phyloP scores from a whole-genome alignment of 139 green algal genomes.

The Helicosporidium sp. region DNA sequence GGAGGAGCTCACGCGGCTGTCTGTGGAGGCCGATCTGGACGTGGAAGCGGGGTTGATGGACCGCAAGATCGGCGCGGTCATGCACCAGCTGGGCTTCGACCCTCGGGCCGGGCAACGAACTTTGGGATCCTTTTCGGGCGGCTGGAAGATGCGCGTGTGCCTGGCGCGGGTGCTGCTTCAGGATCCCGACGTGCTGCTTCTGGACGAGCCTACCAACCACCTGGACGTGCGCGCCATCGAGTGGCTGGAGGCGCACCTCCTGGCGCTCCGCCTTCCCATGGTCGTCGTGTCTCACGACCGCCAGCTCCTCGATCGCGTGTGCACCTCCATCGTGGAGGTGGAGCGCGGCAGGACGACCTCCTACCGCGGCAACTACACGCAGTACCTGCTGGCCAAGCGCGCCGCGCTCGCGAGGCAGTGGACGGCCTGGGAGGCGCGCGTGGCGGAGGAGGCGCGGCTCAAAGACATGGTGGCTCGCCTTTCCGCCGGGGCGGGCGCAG shows the following conservation, averaged over 20 bases:
- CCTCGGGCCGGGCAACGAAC: too few species aligned
- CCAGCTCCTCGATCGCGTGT: constrained; percentile 92
- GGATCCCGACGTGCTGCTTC: constrained; percentile 75
- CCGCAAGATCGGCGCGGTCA: too few species aligned
- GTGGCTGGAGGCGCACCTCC: constrained; percentile 92
- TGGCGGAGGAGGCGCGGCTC: constrained; percentile 79
- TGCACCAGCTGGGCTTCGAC: too few species aligned
- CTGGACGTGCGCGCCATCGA: constrained; percentile 92
- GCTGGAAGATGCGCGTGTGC: constrained; percentile 99
- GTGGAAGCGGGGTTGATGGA: too few species aligned
- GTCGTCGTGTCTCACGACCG: constrained; percentile 93
- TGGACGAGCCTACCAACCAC: constrained; percentile 98
- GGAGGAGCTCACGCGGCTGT: too few species aligned
- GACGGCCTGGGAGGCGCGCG: constrained; percentile 80
- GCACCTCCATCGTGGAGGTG: constrained; percentile 90
- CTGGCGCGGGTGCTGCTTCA: constrained; percentile 95
- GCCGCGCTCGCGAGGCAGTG: constrained; percentile 55
- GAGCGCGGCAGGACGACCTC: constrained; percentile 69
- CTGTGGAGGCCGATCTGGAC: too few species aligned
- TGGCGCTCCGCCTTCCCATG: constrained; percentile 62
- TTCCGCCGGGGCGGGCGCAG: constrained; percentile 38
- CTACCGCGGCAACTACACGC: constrained; percentile 47
- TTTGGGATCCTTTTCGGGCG: constrained; percentile 49
- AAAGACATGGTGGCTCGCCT: constrained; percentile 51
- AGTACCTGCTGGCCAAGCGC: constrained; percentile 28